These are phyloP conservation scores for Pugionium dolabratum DNA, from an alignment of 345 rosid genomes.

Conservation along the genomic window DNA sequence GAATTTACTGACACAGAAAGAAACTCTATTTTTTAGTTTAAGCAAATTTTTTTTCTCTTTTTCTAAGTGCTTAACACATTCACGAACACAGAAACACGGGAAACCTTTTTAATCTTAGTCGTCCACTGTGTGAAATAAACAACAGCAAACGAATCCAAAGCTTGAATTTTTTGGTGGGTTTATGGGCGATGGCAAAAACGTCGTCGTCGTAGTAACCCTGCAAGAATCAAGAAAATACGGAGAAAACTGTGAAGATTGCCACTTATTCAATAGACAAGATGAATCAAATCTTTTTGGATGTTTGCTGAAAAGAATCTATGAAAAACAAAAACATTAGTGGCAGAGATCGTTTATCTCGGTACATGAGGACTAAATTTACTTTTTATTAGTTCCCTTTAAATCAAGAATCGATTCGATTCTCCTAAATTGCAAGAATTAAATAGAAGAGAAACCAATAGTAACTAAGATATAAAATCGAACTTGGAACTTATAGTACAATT, in stretches of 20 bases:
- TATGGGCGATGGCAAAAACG: neutral
- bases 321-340: conserved; percentile 43
- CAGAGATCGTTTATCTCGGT: conserved; percentile 23
- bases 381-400: conserved; percentile 6
- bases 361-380: neutral
- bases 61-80: conserved; percentile 46
- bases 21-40: conserved; percentile 9
- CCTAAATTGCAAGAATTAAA: conserved; percentile 19
- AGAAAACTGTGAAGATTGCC: conserved; percentile 34
- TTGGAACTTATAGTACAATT: neutral
- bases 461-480: neutral
- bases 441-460: neutral
- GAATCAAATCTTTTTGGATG: conserved; percentile 47
- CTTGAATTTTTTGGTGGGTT: conserved; percentile 19
- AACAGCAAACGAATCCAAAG: conserved; percentile 38
- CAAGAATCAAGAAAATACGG: conserved; percentile 34
- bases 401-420: conserved; percentile 18
- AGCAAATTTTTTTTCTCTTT: conserved; percentile 38
- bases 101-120: conserved; percentile 27
- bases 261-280: conserved; percentile 54
- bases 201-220: conserved; percentile 31
- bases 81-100: conserved; percentile 42
- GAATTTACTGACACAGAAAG: conserved; percentile 60
- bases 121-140: neutral
- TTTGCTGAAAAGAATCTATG: conserved; percentile 41